Evolutionary conservation across 352 stramenopile species (phyloP).

Genomic region (Vaucheria bursata): DNA sequence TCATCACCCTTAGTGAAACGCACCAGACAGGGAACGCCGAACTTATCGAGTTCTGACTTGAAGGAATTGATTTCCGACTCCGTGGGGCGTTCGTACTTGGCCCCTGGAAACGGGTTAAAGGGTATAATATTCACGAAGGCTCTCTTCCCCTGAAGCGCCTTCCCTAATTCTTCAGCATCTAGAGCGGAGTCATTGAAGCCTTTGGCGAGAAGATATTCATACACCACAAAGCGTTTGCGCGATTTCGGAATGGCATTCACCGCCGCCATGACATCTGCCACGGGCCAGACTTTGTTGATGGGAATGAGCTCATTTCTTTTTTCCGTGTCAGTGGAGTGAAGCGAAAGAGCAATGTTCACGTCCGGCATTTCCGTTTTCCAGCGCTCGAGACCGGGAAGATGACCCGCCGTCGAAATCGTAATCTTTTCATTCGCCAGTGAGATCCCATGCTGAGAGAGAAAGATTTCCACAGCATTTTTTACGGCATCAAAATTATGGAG

Average conservation of each 20-base stretch:
- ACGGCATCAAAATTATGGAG: conserved; percentile 1
- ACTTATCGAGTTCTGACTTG: neutral
- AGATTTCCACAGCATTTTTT: neutral
- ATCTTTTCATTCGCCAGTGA: neutral
- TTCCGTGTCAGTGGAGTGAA: neutral
- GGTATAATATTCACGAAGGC: conserved; percentile 2
- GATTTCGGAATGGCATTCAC: neutral
- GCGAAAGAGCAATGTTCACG: neutral
- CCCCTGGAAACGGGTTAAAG: neutral
- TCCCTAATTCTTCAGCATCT: neutral
- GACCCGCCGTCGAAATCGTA: neutral
- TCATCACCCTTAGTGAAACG: neutral
- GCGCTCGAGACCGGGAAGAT: neutral
- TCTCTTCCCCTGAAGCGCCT: neutral
- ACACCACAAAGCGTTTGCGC: neutral
- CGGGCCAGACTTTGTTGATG: neutral
- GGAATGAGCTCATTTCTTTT: neutral
- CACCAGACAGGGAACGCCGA: neutral
- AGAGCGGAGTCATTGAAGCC: neutral
- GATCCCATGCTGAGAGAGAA: neutral
- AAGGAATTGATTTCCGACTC: neutral
- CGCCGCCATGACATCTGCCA: neutral
- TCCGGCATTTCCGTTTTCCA: neutral
- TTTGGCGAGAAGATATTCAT: neutral
- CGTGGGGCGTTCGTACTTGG: neutral